Base-by-base conservation (phyloP, 495 filamentous ascomycete species). In the Xylaria curta region DNA sequence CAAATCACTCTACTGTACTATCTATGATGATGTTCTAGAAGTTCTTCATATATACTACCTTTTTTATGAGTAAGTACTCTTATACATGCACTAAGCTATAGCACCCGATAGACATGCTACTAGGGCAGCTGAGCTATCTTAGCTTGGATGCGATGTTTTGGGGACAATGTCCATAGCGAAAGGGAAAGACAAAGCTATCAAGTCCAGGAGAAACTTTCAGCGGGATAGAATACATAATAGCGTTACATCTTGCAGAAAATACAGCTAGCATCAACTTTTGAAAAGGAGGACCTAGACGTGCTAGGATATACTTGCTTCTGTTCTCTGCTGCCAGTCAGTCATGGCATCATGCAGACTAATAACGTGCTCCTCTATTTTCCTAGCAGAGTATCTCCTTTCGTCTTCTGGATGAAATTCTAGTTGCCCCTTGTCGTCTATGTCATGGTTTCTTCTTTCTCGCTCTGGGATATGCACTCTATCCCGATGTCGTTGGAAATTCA, bases 401-500 rank as follows among this genome's bases (percentile, higher is more conserved):
- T 78, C 78, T n/a, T 74, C 75, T 4, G 58, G 54, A 17, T 76
- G 66, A 28, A 78, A 78, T 66, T 78, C 74, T 17, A 82, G 72
- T 66, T 78, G 73, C 21, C 74, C 75, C 54, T 74, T 71, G 61
- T 82, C 78, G 15, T 74, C 67, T 1, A 76, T 71, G 6, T 72
- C 72, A 6, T 76, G 60, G 7, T 72, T 73, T 3, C 68, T 62
- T 54, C 33, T 75, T 60, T 73, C 73, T 21, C 82, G 76, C 61
- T 64, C 69, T 5, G 76, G 78, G 49, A 85, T 51, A 75, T 86
- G 84, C 31, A 82, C 75, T 4, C 67, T 66, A 47, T 83, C 80
- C 24, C 82, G 82, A 67, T 86, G 85, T 0, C 61, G 72, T 51
- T 78, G 78, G 64, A 85, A 84, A 73, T 84, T 79, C 54, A 63